Conservation (phyloP, 768 basidiomycete genomes). For the Suillus lakei region DNA sequence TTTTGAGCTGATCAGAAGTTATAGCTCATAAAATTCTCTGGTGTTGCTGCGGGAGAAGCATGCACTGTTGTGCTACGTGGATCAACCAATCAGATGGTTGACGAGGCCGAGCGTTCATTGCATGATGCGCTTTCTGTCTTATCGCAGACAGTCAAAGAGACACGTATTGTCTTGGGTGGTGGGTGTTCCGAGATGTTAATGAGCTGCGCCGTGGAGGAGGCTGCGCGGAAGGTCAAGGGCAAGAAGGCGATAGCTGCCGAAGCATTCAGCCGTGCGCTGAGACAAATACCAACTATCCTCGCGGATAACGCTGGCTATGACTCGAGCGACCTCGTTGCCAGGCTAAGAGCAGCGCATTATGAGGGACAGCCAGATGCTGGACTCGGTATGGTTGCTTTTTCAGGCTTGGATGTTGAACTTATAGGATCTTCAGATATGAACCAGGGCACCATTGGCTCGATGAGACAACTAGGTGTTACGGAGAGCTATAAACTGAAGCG, state of each 20-base stretch:
- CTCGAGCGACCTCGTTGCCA: conserved; percentile 94
- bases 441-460: conserved; percentile 53
- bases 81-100: conserved; percentile 98
- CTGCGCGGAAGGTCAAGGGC: conserved; percentile 80
- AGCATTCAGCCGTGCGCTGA: conserved; percentile 84
- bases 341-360: conserved; percentile 90
- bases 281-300: conserved; percentile 95
- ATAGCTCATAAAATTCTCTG: conserved; percentile 98
- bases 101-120: conserved; percentile 96
- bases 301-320: conserved; percentile 99
- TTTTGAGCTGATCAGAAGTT: conserved; percentile 3
- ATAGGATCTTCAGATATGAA: conserved; percentile 31
- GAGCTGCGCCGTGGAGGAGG: conserved; percentile 93
- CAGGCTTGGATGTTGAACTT: conserved; percentile 1
- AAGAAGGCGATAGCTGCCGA: conserved; percentile 97
- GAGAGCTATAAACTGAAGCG: conserved; percentile 98
- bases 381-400: conserved; percentile 60
- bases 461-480: conserved; percentile 87
- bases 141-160: conserved; percentile 98
- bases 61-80: conserved; percentile 98
- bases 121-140: conserved; percentile 98
- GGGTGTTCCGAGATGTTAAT: conserved; percentile 99
- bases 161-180: conserved; percentile 90
- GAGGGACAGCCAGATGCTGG: conserved; percentile 88
- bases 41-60: conserved; percentile 97